Conservation (phyloP, 2,329 filamentous ascomycete genomes). For the Aspergillus sergii region DNA sequence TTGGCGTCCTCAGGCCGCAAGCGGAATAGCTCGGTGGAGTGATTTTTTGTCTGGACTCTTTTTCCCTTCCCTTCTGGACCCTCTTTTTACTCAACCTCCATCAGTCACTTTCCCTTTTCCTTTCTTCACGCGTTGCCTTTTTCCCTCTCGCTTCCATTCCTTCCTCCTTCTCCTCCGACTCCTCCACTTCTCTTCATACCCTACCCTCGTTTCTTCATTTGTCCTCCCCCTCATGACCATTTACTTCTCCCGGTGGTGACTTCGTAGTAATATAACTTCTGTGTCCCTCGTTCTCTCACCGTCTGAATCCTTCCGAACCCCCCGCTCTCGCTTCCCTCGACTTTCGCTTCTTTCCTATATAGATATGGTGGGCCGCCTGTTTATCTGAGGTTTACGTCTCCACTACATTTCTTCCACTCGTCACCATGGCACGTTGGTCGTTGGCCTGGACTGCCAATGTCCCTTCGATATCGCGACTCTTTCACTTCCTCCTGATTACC, state of each 20-base stretch:
- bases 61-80: not conserved
- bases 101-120: not conserved
- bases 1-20: slow-evolving; percentile 11
- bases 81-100: not conserved
- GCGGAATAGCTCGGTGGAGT: slow-evolving; percentile 3
- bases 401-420: slow-evolving; percentile 14
- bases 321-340: not conserved
- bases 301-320: not conserved
- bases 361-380: slow-evolving; percentile 19
- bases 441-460: slow-evolving; percentile 12
- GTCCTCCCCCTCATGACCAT: not conserved
- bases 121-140: not conserved
- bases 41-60: slow-evolving; percentile 1
- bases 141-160: not conserved
- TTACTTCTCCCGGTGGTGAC: not conserved
- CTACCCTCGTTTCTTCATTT: not conserved
- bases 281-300: not conserved
- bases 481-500: slow-evolving; percentile 16
- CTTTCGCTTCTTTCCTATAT: slow-evolving; percentile 1
- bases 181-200: slow-evolving; percentile 3
- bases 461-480: slow-evolving; percentile 4
- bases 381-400: slow-evolving; percentile 10
- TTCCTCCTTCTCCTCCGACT: not conserved
- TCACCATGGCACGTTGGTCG: slow-evolving; percentile 17
- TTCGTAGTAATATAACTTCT: not conserved